phyloP scores from a whole-genome alignment of 2,329 filamentous ascomycete genomes.

The Cryphonectria radicalis region DNA sequence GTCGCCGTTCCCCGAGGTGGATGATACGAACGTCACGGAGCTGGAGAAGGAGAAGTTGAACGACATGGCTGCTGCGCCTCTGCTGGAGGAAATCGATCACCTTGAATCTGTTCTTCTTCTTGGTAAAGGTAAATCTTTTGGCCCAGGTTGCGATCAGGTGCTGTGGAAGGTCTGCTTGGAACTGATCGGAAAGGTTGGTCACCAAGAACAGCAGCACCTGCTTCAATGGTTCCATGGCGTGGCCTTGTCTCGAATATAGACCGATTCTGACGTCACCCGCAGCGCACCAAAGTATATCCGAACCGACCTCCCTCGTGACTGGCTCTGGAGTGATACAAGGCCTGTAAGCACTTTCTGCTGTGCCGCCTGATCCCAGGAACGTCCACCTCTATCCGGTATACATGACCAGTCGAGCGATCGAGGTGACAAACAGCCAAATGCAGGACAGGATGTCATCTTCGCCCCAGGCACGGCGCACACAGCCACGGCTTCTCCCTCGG shows the following conservation, averaged over 20 bases:
- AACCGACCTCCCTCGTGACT: not conserved
- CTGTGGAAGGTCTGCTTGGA: not conserved
- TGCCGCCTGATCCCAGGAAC: constrained; percentile 17
- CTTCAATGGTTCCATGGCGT: not conserved
- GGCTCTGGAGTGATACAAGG: not conserved
- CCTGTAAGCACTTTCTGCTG: not conserved
- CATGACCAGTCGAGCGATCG: constrained; percentile 30
- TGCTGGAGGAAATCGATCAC: not conserved
- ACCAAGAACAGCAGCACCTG: not conserved
- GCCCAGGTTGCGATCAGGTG: not conserved
- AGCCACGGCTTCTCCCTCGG: constrained; percentile 19
- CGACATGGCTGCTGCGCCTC: constrained; percentile 14
- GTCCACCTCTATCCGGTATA: constrained; percentile 26
- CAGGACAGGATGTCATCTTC: constrained; percentile 30
- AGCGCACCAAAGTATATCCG: constrained; percentile 6
- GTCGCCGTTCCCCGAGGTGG: constrained; percentile 25
- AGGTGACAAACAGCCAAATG: constrained; percentile 29
- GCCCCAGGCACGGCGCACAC: constrained; percentile 26
- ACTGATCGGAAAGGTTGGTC: not conserved
- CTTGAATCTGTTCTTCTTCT: not conserved
- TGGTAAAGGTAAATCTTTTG: not conserved
- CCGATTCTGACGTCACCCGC: constrained; percentile 16
- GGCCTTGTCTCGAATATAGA: not conserved
- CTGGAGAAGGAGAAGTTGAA: constrained; percentile 29
- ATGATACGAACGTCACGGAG: constrained; percentile 25